phyloP scores from a whole-genome alignment of 2,329 filamentous ascomycete species.

The Onygena corvina region DNA sequence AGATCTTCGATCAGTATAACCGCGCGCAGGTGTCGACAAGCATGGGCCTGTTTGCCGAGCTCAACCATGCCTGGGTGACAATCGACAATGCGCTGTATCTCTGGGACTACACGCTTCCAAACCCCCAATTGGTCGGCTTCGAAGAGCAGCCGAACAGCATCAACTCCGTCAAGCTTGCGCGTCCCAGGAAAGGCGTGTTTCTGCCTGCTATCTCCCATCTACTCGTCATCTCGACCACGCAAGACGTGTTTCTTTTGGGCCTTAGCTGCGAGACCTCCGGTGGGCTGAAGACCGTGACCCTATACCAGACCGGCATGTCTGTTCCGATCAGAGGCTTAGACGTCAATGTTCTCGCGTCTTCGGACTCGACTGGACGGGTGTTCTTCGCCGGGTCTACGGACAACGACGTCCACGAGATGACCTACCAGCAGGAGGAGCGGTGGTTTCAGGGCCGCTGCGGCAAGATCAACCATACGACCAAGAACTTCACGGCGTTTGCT shows the following conservation, averaged over 20 bases:
- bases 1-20: conserved; percentile 87
- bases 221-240: conserved; percentile 74
- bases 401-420: conserved; percentile 84
- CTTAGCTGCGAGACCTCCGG: conserved; percentile 54
- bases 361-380: conserved; percentile 67
- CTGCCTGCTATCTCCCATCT: conserved; percentile 74
- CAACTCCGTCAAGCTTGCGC: conserved; percentile 76
- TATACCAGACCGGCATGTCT: conserved; percentile 84
- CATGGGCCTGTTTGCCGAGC: conserved; percentile 89
- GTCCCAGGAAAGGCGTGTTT: conserved; percentile 78
- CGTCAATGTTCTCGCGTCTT: conserved; percentile 67
- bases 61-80: conserved; percentile 89
- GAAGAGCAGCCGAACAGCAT: conserved; percentile 84
- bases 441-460: conserved; percentile 87
- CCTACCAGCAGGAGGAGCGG: conserved; percentile 91
- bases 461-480: conserved; percentile 77
- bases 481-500: conserved; percentile 51
- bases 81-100: conserved; percentile 94
- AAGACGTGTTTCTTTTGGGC: conserved; percentile 77
- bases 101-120: conserved; percentile 94
- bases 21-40: conserved; percentile 72
- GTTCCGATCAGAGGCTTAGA: conserved; percentile 64
- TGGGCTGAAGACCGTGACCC: conserved; percentile 58
- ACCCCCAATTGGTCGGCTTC: conserved; percentile 80
- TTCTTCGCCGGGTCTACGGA: conserved; percentile 76